Base-by-base conservation (phyloP, 768 basidiomycete genomes). In the Porphyrellus cyaneotinctus region DNA sequence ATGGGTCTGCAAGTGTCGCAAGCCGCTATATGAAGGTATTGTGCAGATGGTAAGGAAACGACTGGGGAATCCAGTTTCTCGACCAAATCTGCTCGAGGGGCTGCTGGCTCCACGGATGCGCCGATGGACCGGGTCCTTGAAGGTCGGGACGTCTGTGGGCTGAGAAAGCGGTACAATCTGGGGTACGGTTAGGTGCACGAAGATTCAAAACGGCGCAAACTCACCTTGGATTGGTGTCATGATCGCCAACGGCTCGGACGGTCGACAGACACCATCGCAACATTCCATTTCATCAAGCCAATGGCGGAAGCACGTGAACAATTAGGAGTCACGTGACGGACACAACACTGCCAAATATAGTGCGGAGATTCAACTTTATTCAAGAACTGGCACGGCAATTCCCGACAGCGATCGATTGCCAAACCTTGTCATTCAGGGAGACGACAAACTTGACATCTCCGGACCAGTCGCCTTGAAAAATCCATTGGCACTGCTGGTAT, bases 401-500 rank as follows among this genome's bases (percentile, higher is more conserved):
- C n/a, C 66, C 65, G 65, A 22, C 32, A 10, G 8, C 38, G 12
- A 38, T 45, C 4, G n/a, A 18, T 17, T n/a, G 20, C 15, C 28
- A 66, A 68, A 70, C 68, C 51, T 68, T 67, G 52, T 59, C 4
- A 7, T 35, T 57, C n/a, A 26, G 22, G 35, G 39, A 15, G 49
- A 30, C 11, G 38, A 59, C 52, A 49, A n/a, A 48, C 41, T 45
- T 41, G 54, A 59, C 47, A 56, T 58, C 51, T 26, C 52, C 58
- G 4, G 61, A 67, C 64, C 70, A 70, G 71, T 70, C 76, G 88
- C 88, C 90, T 92, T 92, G 84, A 92, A 92, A 91, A 79, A 91
- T 91, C 90, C 90, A 76, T 91, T 91, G 89, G 77, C 88, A 89
- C 88, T 73, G 64, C 72, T 77, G 87, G 88, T 86, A 68, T 37